Conservation (phyloP, 2,329 filamentous ascomycete genomes). For the Diplocarpon rosae region DNA sequence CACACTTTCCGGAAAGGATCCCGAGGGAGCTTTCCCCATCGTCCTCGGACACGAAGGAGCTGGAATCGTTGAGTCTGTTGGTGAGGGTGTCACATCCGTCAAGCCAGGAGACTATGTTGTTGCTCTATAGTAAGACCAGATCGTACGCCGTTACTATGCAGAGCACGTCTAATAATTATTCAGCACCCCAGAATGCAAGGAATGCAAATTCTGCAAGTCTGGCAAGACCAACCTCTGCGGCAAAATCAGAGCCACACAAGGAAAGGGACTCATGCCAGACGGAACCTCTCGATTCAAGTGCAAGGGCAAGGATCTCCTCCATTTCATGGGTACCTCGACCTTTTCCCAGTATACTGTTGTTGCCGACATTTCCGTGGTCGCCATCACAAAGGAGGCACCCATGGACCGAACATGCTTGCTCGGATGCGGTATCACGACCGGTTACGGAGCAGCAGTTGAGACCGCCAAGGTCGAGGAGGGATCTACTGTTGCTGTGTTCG, state of each 20-base stretch:
- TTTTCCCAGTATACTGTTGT: constrained; percentile 99
- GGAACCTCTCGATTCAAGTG: constrained; percentile 89
- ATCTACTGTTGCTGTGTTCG: constrained; percentile 83
- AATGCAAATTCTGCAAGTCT: constrained; percentile 99
- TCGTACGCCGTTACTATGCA: constrained; percentile 4
- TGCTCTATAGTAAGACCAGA: constrained; percentile 61
- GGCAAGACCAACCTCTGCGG: constrained; percentile 99
- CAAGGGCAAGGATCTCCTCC: constrained; percentile 88
- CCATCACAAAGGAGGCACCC: constrained; percentile 78
- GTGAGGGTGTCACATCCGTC: constrained; percentile 88
- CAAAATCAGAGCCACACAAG: constrained; percentile 96
- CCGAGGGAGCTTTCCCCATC: constrained; percentile 86
- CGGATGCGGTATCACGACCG: constrained; percentile 96
- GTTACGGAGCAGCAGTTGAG: constrained; percentile 89
- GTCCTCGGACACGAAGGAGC: constrained; percentile 86
- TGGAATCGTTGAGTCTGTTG: constrained; percentile 84
- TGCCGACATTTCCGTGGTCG: constrained; percentile 94
- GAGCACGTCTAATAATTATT: constrained; percentile 1
- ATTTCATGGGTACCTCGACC: constrained; percentile 99
- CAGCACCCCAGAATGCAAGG: constrained; percentile 90
- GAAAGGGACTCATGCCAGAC: constrained; percentile 93
- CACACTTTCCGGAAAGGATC: constrained; percentile 91
- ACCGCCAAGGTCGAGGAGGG: constrained; percentile 88
- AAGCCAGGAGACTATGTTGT: constrained; percentile 89
- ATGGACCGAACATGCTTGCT: constrained; percentile 95